A percentile compares a stretch with the other conserved stretches of the same genome.
phyloP scores from a whole-genome alignment of 441 rosid genomes.

The Omphalea diandra region DNA sequence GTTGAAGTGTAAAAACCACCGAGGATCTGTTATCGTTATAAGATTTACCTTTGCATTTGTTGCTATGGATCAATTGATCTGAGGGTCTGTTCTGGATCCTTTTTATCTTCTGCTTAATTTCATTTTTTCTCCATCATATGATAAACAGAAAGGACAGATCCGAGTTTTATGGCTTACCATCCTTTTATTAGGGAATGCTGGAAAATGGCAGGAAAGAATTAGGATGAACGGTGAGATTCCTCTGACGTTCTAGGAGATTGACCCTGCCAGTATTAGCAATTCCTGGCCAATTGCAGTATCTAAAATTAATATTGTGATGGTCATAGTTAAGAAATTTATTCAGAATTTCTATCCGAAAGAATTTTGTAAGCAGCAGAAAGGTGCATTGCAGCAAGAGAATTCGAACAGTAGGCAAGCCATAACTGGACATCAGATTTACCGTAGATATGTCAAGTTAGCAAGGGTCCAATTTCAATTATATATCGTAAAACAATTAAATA shows the following conservation, averaged over 20 bases:
- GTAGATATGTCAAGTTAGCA: too few relatives aligned
- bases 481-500: too few relatives aligned
- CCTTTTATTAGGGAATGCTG: neutral
- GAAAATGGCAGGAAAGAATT: neutral
- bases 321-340: too few relatives aligned
- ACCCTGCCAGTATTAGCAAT: too few relatives aligned
- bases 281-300: too few relatives aligned
- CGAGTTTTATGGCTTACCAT: neutral
- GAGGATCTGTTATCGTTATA: neutral
- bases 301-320: too few relatives aligned
- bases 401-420: too few relatives aligned
- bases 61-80: conserved; percentile 13
- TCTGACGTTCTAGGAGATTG: neutral
- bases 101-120: neutral
- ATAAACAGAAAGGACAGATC: neutral
- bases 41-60: neutral
- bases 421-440: too few relatives aligned
- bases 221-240: neutral
- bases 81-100: neutral
- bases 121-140: neutral
- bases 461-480: too few relatives aligned
- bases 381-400: too few relatives aligned
- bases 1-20: neutral
- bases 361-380: too few relatives aligned
- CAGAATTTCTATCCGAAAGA: too few relatives aligned